Conservation (phyloP, 148 eudicot genomes). For the Mesembryanthemum crystallinum region DNA sequence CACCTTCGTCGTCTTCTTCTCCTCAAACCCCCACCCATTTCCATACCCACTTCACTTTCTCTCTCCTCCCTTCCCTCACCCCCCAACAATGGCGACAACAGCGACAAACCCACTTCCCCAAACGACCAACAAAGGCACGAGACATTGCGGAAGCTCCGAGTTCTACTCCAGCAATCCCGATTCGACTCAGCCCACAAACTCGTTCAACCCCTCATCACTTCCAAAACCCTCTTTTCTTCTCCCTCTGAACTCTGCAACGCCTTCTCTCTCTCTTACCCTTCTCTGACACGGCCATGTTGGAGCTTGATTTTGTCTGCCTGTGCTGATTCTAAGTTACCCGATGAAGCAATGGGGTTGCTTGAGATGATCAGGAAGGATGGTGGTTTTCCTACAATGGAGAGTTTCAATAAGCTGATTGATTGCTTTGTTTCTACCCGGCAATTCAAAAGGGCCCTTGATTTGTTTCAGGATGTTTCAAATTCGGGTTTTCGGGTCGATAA, state of each 20-base stretch:
- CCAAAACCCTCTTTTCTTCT: constrained; percentile 37
- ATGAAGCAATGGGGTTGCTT: constrained; percentile 42
- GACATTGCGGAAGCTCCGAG: constrained; percentile 41
- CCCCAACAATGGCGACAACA: background rate
- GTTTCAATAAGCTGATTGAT: constrained; percentile 53
- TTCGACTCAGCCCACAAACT: constrained; percentile 47
- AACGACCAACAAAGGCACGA: constrained; percentile 28
- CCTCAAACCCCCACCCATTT: constrained; percentile 1
- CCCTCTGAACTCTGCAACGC: constrained; percentile 27
- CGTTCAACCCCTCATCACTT: constrained; percentile 36
- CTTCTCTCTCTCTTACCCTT: constrained; percentile 29
- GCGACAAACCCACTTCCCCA: constrained; percentile 11
- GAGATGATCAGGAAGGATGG: constrained; percentile 40
- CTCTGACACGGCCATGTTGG: constrained; percentile 28
- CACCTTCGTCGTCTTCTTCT: constrained; percentile 19
- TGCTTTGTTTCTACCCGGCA: constrained; percentile 36
- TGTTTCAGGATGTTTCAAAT: constrained; percentile 43
- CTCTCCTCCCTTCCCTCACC: constrained; percentile 8
- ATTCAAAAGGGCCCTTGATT: constrained; percentile 35
- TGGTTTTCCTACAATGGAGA: constrained; percentile 37
- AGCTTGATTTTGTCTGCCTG: constrained; percentile 44
- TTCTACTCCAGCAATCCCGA: constrained; percentile 45
- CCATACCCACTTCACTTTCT: constrained; percentile 21
- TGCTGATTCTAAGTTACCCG: constrained; percentile 42
- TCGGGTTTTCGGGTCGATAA: constrained; percentile 49